Evolutionary conservation across 2,329 filamentous ascomycete genomes (phyloP).

Genomic region (Fusarium pseudonygamai): DNA sequence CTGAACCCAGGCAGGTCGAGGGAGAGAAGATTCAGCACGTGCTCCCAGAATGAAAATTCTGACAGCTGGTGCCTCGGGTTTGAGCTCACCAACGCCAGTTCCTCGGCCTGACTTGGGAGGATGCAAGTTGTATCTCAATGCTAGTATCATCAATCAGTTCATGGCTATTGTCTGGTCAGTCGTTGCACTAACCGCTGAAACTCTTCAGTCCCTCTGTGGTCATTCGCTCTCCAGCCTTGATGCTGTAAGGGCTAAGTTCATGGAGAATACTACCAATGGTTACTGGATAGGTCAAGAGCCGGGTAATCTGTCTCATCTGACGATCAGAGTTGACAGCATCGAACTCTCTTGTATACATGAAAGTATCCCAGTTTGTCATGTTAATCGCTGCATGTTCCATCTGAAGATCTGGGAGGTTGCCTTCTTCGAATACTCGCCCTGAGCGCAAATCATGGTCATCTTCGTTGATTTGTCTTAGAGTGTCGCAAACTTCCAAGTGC

Average conservation of each 20-base stretch:
- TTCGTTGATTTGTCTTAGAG: slow-evolving; percentile 91
- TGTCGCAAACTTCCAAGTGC: slow-evolving; percentile 92
- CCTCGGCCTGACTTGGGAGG: slow-evolving; percentile 83
- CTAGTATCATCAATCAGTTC: slow-evolving; percentile 54
- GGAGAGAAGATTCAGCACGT: slow-evolving; percentile 95
- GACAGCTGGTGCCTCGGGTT: slow-evolving; percentile 85
- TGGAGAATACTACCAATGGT: slow-evolving; percentile 93
- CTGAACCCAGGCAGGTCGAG: slow-evolving; percentile 93
- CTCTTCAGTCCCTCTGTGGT: slow-evolving; percentile 93
- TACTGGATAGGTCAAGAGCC: slow-evolving; percentile 90
- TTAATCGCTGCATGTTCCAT: slow-evolving; percentile 94
- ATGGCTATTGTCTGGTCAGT: neutral
- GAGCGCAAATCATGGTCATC: slow-evolving; percentile 95
- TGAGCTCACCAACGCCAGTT: slow-evolving; percentile 78
- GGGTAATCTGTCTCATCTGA: slow-evolving; percentile 90
- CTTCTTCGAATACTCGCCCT: slow-evolving; percentile 92
- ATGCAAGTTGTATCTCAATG: slow-evolving; percentile 92
- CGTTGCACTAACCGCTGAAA: slow-evolving; percentile 76
- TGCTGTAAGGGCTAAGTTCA: slow-evolving; percentile 91
- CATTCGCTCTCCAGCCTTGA: slow-evolving; percentile 78
- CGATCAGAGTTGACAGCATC: slow-evolving; percentile 90
- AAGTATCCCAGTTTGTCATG: slow-evolving; percentile 99
- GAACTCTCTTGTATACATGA: slow-evolving; percentile 92
- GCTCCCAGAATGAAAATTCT: slow-evolving; percentile 94
- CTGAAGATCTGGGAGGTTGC: slow-evolving; percentile 87